A percentile compares a stretch with the other conserved stretches of the same genome.
These are phyloP conservation scores for Rubus parviflorus DNA, from an alignment of 306 rosid species.

Conservation along the genomic window DNA sequence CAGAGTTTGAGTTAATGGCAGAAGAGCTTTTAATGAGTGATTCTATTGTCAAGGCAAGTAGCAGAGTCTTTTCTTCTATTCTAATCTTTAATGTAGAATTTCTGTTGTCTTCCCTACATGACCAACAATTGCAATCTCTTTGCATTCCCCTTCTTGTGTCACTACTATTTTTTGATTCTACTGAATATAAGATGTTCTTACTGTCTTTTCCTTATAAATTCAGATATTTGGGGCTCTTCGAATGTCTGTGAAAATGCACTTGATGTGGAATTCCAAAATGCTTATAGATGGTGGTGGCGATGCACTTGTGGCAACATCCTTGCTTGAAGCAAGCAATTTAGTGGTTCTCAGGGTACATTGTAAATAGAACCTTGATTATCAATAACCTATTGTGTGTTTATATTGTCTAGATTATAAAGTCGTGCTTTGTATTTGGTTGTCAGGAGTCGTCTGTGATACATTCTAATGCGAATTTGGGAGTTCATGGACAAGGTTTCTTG, in stretches of 20 bases:
- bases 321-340: slow-evolving; percentile 93
- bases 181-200: background rate
- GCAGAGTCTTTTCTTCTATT: slow-evolving; percentile 9
- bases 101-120: slow-evolving; percentile 3
- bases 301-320: slow-evolving; percentile 72
- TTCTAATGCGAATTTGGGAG: slow-evolving; percentile 92
- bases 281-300: slow-evolving; percentile 73
- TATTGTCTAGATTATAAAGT: slow-evolving; percentile 28
- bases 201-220: slow-evolving; percentile 10
- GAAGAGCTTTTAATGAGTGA: slow-evolving; percentile 99
- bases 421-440: slow-evolving; percentile 30
- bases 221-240: slow-evolving; percentile 98
- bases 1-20: slow-evolving; percentile 96
- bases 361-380: slow-evolving; percentile 18
- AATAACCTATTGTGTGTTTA: background rate
- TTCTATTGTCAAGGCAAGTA: slow-evolving; percentile 78
- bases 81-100: slow-evolving; percentile 10
- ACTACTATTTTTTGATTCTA: background rate
- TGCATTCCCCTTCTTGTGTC: background rate
- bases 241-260: slow-evolving; percentile 89
- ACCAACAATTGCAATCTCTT: background rate
- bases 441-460: slow-evolving; percentile 90
- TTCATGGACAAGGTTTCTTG: slow-evolving; percentile 94
- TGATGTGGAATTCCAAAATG: slow-evolving; percentile 90
- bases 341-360: slow-evolving; percentile 82